Evolutionary conservation across 352 stramenopile species (phyloP), one percentile per base, ranked within the genome.

Genomic region (Pythium guiyangense): DNA sequence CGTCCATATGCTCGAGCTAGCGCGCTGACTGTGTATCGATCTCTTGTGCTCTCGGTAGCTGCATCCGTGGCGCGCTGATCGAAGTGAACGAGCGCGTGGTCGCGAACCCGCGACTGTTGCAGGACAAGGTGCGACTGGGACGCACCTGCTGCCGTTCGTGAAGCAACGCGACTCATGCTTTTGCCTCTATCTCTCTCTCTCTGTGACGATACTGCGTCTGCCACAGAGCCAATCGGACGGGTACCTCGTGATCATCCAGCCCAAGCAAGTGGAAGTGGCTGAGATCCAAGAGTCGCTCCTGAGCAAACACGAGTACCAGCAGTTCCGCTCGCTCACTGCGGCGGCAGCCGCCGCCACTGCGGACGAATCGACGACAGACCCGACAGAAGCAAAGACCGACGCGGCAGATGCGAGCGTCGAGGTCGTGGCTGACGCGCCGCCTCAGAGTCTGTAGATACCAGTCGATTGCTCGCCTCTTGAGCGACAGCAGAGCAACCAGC

Each of bases 201-300:
- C n/a, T 22, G n/a, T 2, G 9, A 49, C 18, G 3, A 42, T 37
- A 22, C 20, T 40, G 39, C 46, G 46, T 25, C 20, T 44, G 11
- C 48, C 6, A 17, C 50, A 88, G 80, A 67, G 69, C 31, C 67
- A 86, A 26, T 88, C 83, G 34, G 80, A 92, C 37, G 85, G 83
- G 25, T 94, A 88, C 44, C 62, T 94, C 35, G 71, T 87, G 47
- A 90, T 94, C 57, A 78, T 91, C 46, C 85, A 92, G 60, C 85
- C 85, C 3, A 94, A 94, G 69, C 77, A 83, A 10, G 63, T 73
- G 5, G 85, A 94, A 54, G 63, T 92, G 0, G 72, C 79, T 2
- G 82, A 92, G 57, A 94, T 94, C 51, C 85, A 94, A 62, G 70
- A 79, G 60, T 92, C 78, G 37, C 71, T 94, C 29, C 68, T 92